phyloP scores from a whole-genome alignment of 2,329 filamentous ascomycete species.

The Xylaria hypoxylon region DNA sequence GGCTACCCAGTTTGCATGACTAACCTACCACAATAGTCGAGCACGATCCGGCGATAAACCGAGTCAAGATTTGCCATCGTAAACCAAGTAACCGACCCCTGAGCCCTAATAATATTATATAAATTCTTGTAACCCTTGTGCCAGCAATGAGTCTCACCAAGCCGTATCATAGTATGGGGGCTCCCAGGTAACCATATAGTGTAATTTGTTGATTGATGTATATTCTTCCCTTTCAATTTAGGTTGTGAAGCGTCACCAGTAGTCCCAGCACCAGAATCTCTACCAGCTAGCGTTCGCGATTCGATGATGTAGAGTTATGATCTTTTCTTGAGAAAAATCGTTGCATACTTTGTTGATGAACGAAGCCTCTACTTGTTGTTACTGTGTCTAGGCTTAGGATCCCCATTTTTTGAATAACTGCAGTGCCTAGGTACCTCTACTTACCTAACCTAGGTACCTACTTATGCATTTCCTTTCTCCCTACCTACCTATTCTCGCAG shows the following conservation, averaged over 20 bases:
- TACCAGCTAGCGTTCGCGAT: not conserved
- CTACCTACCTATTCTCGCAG: constrained; percentile 21
- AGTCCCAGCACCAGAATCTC: not conserved
- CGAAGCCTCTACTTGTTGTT: not conserved
- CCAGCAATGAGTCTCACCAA: not conserved
- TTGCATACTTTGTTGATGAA: not conserved
- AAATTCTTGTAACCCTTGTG: not conserved
- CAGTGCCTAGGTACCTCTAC: too few species aligned
- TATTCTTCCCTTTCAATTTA: not conserved
- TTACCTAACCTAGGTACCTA: too few species aligned
- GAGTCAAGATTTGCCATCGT: not conserved
- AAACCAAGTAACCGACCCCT: not conserved
- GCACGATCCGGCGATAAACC: not conserved
- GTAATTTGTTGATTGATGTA: too few species aligned
- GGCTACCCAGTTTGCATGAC: not conserved
- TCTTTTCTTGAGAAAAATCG: too few species aligned
- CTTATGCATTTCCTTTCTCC: constrained; percentile 8
- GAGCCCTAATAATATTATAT: not conserved
- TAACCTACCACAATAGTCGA: not conserved
- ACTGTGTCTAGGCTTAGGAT: not conserved
- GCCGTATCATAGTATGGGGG: not conserved
- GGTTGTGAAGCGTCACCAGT: not conserved
- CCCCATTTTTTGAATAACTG: not conserved
- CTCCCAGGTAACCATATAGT: too few species aligned
- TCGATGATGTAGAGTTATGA: too few species aligned